Conservation (phyloP, 202 grass and related monocot species). For the Brachypodium distachyon region DNA sequence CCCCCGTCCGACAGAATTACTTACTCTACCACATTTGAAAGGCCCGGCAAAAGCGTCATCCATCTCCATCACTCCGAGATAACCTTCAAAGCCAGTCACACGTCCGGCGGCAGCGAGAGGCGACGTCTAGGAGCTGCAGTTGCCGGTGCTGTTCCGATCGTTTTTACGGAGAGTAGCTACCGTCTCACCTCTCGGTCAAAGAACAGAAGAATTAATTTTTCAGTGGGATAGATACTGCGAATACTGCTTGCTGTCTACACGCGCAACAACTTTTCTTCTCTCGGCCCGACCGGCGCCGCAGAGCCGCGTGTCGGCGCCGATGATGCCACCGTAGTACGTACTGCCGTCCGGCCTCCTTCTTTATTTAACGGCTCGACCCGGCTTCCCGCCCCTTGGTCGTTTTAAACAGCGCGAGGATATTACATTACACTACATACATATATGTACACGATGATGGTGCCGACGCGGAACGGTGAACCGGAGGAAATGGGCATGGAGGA, state of each 20-base stretch:
- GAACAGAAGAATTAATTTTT: too few relatives aligned
- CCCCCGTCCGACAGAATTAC: too few relatives aligned
- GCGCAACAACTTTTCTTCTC: constrained; percentile 20
- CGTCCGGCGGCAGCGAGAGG: neutral
- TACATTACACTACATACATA: too few relatives aligned
- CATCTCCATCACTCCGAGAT: too few relatives aligned
- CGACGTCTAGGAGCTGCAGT: constrained; percentile 9
- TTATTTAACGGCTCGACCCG: neutral
- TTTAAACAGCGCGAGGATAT: neutral
- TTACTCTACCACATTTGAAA: too few relatives aligned
- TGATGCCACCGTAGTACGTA: neutral
- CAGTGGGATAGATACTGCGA: too few relatives aligned
- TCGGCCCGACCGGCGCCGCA: constrained; percentile 28
- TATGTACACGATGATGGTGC: neutral
- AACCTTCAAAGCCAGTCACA: too few relatives aligned
- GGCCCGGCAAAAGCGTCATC: neutral
- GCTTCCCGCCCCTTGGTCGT: constrained; percentile 28
- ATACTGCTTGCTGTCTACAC: too few relatives aligned
- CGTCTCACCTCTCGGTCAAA: too few relatives aligned
- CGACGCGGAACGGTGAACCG: neutral
- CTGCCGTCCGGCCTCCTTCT: neutral
- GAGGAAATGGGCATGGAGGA: constrained; percentile 3
- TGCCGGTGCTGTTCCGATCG: neutral
- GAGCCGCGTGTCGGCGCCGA: neutral
- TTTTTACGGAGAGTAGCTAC: too few relatives aligned